These are phyloP conservation scores for Theobroma grandiflorum DNA, from an alignment of 441 rosid genomes.

Conservation along the genomic window DNA sequence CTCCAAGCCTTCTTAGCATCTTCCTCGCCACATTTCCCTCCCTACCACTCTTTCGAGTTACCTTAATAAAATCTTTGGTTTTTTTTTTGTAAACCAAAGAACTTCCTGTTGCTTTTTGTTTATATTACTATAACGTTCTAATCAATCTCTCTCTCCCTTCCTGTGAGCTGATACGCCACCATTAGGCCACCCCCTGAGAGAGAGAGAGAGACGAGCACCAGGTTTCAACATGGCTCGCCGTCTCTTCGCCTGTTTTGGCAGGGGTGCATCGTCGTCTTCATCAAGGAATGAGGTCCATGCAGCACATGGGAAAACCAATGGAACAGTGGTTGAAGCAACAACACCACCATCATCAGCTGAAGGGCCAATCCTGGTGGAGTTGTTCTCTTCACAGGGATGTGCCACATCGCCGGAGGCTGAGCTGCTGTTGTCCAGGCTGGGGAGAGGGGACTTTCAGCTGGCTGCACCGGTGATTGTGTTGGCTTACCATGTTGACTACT, in stretches of 20 bases:
- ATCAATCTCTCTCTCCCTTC: conserved; percentile 23
- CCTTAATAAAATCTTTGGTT: not conserved
- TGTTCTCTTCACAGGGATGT: conserved; percentile 92
- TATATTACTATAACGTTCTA: not conserved
- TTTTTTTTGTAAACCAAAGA: not conserved
- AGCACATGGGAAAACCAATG: conserved; percentile 9
- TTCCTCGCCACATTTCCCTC: conserved; percentile 48
- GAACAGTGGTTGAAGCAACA: not conserved
- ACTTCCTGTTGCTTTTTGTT: conserved; percentile 19
- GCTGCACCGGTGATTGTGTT: conserved; percentile 65
- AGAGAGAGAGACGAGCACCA: conserved; percentile 39
- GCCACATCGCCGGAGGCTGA: conserved; percentile 80
- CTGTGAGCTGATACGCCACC: conserved; percentile 13
- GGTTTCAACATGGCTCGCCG: conserved; percentile 58
- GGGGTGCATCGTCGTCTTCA: conserved; percentile 27
- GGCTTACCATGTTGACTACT: conserved; percentile 84
- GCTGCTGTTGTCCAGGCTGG: conserved; percentile 77
- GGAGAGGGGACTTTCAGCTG: conserved; percentile 83
- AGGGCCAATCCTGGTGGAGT: conserved; percentile 78
- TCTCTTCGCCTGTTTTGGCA: conserved; percentile 78
- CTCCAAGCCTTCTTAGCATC: conserved; percentile 11
- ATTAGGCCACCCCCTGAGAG: conserved; percentile 18
- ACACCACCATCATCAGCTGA: conserved; percentile 39
- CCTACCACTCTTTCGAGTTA: conserved; percentile 33
- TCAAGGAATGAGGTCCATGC: conserved; percentile 27